These are phyloP conservation scores for Glaciozyma antarctica DNA, from an alignment of 768 basidiomycete species.

Conservation along the genomic window DNA sequence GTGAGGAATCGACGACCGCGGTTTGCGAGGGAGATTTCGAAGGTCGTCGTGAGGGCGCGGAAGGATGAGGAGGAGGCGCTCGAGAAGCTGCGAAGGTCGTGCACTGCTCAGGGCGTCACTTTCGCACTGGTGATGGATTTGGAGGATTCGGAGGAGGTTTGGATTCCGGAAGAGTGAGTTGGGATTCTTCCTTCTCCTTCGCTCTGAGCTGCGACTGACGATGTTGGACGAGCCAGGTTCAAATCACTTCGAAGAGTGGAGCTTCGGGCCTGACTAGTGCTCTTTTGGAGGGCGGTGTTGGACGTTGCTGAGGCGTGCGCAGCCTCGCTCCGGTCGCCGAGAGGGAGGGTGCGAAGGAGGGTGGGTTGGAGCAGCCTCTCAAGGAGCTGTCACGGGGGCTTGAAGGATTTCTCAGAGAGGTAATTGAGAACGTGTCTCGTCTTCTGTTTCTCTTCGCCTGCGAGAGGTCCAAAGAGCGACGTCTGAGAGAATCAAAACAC, in stretches of 20 bases:
- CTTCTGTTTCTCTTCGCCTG: no score
- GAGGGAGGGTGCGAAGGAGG: no score
- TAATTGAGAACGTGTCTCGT: no score
- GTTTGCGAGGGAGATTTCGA: neutral
- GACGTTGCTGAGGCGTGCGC: neutral
- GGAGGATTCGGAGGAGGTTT: neutral
- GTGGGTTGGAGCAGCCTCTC: no score
- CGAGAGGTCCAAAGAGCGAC: no score
- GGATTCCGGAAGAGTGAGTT: neutral
- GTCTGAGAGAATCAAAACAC: no score
- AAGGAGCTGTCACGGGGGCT: no score
- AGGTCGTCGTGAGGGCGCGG: neutral
- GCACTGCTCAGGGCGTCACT: neutral
- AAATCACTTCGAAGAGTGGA: neutral
- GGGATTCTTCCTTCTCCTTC: neutral
- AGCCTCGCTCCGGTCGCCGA: no score
- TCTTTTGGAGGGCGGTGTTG: neutral
- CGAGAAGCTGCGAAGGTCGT: neutral
- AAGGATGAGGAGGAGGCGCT: neutral
- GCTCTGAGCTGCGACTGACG: neutral
- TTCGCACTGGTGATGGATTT: neutral
- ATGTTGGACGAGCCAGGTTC: neutral
- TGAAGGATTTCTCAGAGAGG: no score
- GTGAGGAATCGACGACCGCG: neutral
- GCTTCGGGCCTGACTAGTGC: neutral